Conservation (phyloP, 2,329 filamentous ascomycete genomes). For the Diatrype stigma region DNA sequence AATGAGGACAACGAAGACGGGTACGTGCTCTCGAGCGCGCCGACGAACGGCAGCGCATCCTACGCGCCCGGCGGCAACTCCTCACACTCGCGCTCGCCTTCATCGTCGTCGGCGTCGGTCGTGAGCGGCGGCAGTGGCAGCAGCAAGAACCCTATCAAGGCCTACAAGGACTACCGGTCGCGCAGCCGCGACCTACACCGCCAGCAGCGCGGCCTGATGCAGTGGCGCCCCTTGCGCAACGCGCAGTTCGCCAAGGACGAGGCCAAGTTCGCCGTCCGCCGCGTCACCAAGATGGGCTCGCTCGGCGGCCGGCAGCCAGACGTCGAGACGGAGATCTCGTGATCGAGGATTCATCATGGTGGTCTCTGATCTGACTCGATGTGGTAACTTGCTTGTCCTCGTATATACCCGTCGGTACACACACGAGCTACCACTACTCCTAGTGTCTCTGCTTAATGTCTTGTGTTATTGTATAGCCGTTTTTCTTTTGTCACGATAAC, state of each 20-base stretch:
- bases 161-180: conserved; percentile 60
- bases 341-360: too few species aligned
- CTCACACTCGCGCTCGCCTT: not conserved
- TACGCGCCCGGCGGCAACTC: not conserved
- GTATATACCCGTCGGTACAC: too few species aligned
- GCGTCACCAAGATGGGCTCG: conserved; percentile 71
- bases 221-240: conserved; percentile 89
- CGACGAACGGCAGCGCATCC: conserved; percentile 9
- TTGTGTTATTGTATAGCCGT: too few species aligned
- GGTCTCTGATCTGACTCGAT: too few species aligned
- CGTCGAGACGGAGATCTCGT: conserved; percentile 70
- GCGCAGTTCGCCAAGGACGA: conserved; percentile 84
- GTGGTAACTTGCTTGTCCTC: too few species aligned
- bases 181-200: conserved; percentile 73
- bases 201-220: conserved; percentile 87
- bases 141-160: conserved; percentile 51
- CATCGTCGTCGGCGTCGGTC: conserved; percentile 20
- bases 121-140: conserved; percentile 28
- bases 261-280: conserved; percentile 70
- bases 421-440: too few species aligned
- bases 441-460: too few species aligned
- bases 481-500: too few species aligned
- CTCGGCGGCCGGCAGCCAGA: conserved; percentile 80
- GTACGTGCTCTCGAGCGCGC: conserved; percentile 18
- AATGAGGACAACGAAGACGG: conserved; percentile 7